phyloP scores from a whole-genome alignment of 192 early-diverging fungal species.

The Helicostylum pulchrum region DNA sequence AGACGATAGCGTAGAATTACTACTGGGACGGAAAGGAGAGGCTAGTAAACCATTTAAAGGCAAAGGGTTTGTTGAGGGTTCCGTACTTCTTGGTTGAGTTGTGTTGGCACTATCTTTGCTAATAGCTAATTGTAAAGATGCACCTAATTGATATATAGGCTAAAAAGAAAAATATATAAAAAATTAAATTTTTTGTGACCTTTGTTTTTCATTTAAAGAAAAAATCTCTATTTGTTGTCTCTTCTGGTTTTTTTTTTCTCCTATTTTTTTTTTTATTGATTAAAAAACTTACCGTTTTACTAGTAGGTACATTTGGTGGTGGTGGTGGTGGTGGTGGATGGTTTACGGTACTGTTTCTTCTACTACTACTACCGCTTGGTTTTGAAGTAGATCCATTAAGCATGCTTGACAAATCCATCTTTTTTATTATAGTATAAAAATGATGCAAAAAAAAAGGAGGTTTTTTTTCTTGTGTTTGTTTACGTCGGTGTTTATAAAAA shows the following conservation, averaged over 20 bases:
- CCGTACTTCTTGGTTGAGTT: no score
- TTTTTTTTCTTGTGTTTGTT: constrained; percentile 3
- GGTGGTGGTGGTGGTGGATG: neutral
- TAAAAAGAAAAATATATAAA: constrained; percentile 3
- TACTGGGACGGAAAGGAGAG: neutral
- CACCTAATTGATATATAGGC: constrained; percentile 12
- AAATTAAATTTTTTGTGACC: neutral
- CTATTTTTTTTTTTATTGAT: neutral
- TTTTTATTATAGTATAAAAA: neutral
- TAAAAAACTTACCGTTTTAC: neutral
- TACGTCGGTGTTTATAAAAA: constrained; percentile 3
- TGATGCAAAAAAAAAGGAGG: neutral
- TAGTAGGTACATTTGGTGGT: neutral
- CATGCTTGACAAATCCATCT: constrained; percentile 20
- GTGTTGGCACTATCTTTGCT: neutral
- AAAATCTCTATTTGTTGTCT: neutral
- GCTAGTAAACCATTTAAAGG: neutral
- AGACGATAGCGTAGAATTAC: neutral
- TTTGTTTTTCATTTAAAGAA: no score
- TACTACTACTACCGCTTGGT: neutral
- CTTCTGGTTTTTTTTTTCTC: neutral
- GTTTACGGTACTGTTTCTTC: neutral
- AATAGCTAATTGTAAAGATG: constrained; percentile 12
- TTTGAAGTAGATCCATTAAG: constrained; percentile 6
- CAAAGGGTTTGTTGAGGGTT: neutral